These are phyloP conservation scores for Vitis hybrid DNA, from an alignment of 177 flowering plant genomes.

Conservation along the genomic window DNA sequence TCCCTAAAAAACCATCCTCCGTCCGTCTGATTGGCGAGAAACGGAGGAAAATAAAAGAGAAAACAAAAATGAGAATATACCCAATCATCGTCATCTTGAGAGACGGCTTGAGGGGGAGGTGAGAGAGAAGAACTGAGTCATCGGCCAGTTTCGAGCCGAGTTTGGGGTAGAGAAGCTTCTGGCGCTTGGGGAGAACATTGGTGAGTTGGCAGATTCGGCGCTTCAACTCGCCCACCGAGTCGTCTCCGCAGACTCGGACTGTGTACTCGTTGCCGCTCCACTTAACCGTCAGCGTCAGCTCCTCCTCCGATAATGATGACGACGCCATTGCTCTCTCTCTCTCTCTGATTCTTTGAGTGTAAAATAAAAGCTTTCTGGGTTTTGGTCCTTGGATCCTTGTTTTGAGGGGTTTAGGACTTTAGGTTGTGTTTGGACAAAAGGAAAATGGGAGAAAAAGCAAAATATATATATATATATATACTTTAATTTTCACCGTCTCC, in stretches of 20 bases:
- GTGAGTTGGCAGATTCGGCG: conserved; percentile 87
- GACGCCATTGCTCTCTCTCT: conserved; percentile 2
- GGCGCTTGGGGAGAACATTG: conserved; percentile 87
- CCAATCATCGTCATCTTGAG: conserved; percentile 99
- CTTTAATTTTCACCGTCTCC: too few species aligned
- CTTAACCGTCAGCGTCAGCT: conserved; percentile 80
- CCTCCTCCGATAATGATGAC: conserved; percentile 54
- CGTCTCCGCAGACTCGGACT: conserved; percentile 89
- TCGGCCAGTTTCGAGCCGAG: conserved; percentile 71
- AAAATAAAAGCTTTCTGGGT: too few species aligned
- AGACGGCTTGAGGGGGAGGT: conserved; percentile 76
- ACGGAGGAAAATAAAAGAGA: neutral
- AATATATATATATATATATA: too few species aligned
- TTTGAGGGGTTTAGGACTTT: too few species aligned
- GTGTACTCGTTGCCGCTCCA: conserved; percentile 99
- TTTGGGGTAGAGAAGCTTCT: conserved; percentile 98
- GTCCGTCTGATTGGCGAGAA: too few species aligned
- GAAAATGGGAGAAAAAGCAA: too few species aligned
- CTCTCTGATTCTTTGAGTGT: too few species aligned
- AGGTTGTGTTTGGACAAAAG: too few species aligned
- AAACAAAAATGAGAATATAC: conserved; percentile 33
- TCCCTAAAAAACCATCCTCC: neutral
- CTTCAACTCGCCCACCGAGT: conserved; percentile 86
- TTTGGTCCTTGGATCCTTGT: too few species aligned
- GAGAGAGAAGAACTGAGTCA: conserved; percentile 72